Evolutionary conservation across 495 filamentous ascomycete genomes (phyloP), one percentile per base, ranked within the genome.

Genomic region (Lentithecium fluviatile): DNA sequence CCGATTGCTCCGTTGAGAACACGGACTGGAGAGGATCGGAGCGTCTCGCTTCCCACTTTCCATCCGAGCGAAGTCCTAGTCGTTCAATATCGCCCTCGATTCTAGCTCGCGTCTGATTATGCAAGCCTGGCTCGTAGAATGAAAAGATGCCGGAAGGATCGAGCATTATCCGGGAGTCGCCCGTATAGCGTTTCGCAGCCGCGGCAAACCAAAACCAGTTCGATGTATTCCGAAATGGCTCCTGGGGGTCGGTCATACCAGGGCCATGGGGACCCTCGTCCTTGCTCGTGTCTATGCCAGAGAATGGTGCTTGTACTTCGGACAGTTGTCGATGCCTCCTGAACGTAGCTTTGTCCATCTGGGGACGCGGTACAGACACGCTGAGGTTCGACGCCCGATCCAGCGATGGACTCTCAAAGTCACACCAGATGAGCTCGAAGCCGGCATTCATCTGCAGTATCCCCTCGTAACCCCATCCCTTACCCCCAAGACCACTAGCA

Each of bases 361-460:
- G 10, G 49, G 70, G 56, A 32, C 21, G 59, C 32, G 74, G 75
- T 4, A 66, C 71, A 12, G 74, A 76, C n/a, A 75, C 68, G 60
- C 76, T 77, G 36, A 76, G 36, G 34, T 71, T 69, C 13, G 70
- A 73, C 19, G 76, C 64, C 53, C 77, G 53, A 42, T 70, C 60
- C 24, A 74, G 45, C 8, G 70, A 73, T 11, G 67, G 64, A 38
- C 53, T 62, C 21, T 45, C 64, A 42, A 77, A 78, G 58, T 78
- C 71, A 56, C 77, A 79, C 72, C 73, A 76, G 24, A 78, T 73
- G 55, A 76, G 58, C 66, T 78, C 76, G 52, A 78, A 79, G 13
- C 76, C 77, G 10, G 77, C 69, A 62, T 78, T 76, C 77, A 79
- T 79, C 57, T 76, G 66, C 36, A 79, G 73, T 45, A 79, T 70